phyloP scores from a whole-genome alignment of 768 basidiomycete species.

The Trametes meyenii region DNA sequence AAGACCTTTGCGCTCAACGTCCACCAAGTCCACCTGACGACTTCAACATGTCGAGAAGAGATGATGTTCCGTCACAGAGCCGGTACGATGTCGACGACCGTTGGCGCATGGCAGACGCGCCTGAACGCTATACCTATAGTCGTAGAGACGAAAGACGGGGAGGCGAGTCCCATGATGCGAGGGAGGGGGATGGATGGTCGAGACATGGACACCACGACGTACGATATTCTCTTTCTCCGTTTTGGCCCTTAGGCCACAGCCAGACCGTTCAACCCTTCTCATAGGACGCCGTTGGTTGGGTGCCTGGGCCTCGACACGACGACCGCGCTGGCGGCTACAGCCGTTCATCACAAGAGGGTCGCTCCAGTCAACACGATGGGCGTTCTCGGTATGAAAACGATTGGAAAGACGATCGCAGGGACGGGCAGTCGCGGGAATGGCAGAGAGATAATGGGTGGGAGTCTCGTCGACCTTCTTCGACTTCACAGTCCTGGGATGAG shows the following conservation, averaged over 20 bases:
- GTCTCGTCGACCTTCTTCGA: slow-evolving; percentile 7
- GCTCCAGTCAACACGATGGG: slow-evolving; percentile 7
- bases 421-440: slow-evolving; percentile 42
- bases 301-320: slow-evolving; percentile 12
- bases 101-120: slow-evolving; percentile 51
- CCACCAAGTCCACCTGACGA: slow-evolving; percentile 46
- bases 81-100: slow-evolving; percentile 50
- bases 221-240: slow-evolving; percentile 2
- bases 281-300: slow-evolving; percentile 19
- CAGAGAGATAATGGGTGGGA: slow-evolving; percentile 40
- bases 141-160: slow-evolving; percentile 20
- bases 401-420: slow-evolving; percentile 45
- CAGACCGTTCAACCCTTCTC: slow-evolving; percentile 11
- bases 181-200: slow-evolving; percentile 20
- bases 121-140: slow-evolving; percentile 22
- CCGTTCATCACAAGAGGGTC: slow-evolving; percentile 14
- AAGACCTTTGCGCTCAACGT: slow-evolving; percentile 38
- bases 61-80: slow-evolving; percentile 51
- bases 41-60: slow-evolving; percentile 48
- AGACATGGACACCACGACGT: slow-evolving; percentile 19
- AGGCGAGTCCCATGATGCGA: slow-evolving; percentile 15
- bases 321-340: slow-evolving; percentile 20
- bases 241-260: not conserved
- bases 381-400: slow-evolving; percentile 38
- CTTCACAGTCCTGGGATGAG: slow-evolving; percentile 27